Evolutionary conservation across 805 yeast genomes (phyloP).

Genomic region (Lipomyces yamadae): DNA sequence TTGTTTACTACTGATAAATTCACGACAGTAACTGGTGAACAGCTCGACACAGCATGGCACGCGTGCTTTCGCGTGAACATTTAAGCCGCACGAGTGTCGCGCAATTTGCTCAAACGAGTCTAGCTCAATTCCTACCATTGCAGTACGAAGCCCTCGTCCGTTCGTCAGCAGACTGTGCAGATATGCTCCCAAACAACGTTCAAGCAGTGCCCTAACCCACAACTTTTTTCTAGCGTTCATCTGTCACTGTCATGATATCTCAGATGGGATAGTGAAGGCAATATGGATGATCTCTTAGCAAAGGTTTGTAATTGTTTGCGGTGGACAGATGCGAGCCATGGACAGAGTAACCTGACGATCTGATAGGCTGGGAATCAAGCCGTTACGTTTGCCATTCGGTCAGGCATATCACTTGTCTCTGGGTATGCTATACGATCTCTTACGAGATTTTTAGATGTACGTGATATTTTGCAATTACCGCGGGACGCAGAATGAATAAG

Average conservation of each 20-base stretch:
- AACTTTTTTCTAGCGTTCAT: background rate
- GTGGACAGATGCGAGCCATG: background rate
- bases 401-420: constrained; percentile 76
- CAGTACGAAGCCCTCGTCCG: background rate
- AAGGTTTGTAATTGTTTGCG: constrained; percentile 6
- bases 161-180: background rate
- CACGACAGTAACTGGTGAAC: background rate
- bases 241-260: background rate
- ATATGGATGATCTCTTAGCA: constrained; percentile 22
- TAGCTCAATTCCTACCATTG: too few species aligned
- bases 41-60: background rate
- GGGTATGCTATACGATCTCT: constrained; percentile 72
- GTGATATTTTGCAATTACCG: constrained; percentile 29
- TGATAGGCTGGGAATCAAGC: constrained; percentile 72
- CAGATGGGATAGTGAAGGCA: background rate
- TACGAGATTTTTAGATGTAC: constrained; percentile 55
- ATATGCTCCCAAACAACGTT: background rate
- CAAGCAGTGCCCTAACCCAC: background rate
- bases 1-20: background rate
- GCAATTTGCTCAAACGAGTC: too few species aligned
- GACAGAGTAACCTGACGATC: background rate
- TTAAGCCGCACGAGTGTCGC: too few species aligned
- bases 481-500: background rate
- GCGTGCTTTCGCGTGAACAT: background rate
- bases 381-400: constrained; percentile 76